Evolutionary conservation across 345 rosid genomes (phyloP).

Genomic region (Pistacia atlantica): DNA sequence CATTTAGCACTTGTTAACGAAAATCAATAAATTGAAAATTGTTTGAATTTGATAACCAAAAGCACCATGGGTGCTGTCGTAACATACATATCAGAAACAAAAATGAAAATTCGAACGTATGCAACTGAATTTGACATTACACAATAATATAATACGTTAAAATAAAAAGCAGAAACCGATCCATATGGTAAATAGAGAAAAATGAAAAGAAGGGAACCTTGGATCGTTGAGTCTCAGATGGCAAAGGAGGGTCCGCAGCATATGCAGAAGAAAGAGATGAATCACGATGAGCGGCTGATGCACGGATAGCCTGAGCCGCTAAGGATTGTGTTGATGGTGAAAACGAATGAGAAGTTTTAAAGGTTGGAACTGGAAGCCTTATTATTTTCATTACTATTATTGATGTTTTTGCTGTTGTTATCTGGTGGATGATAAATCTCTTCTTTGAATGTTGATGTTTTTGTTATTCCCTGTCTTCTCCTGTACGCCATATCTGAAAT

Average conservation of each 20-base stretch:
- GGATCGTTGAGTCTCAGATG: slow-evolving; percentile 44
- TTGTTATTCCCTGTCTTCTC: slow-evolving; percentile 82
- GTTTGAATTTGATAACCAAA: not conserved
- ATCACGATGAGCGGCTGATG: slow-evolving; percentile 56
- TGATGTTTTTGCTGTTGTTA: slow-evolving; percentile 16
- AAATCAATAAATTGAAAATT: not conserved
- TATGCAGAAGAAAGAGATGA: slow-evolving; percentile 52
- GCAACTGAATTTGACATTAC: too few species aligned
- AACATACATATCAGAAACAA: too few species aligned
- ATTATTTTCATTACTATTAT: slow-evolving; percentile 16
- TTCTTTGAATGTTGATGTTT: slow-evolving; percentile 82
- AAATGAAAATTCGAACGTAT: too few species aligned
- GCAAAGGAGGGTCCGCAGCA: slow-evolving; percentile 21
- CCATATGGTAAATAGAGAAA: not conserved
- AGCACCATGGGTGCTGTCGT: too few species aligned
- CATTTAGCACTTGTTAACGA: not conserved
- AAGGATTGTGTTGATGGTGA: slow-evolving; percentile 44
- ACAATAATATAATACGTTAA: too few species aligned
- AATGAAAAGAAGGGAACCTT: slow-evolving; percentile 41
- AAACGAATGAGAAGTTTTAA: slow-evolving; percentile 37
- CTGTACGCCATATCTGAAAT: slow-evolving; percentile 74
- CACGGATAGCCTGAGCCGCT: slow-evolving; percentile 89
- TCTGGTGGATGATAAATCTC: slow-evolving; percentile 48
- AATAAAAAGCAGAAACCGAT: not conserved
- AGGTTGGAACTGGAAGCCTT: slow-evolving; percentile 33